phyloP scores from a whole-genome alignment of 2,329 filamentous ascomycete species.

The Ophiostoma ulmi region DNA sequence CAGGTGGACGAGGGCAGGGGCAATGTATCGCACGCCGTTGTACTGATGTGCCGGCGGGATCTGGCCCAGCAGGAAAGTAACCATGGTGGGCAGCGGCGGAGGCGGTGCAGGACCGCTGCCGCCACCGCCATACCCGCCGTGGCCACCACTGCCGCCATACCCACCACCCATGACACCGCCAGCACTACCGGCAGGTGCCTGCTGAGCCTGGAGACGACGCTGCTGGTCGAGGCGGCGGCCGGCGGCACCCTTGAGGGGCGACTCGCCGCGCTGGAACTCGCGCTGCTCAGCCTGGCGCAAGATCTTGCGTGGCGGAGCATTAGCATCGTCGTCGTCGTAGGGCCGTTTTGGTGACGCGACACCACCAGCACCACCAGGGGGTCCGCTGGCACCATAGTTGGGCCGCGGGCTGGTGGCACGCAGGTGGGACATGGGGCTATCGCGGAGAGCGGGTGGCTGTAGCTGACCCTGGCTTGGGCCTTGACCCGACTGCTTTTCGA shows the following conservation, averaged over 20 bases:
- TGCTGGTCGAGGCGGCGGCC: slow-evolving; percentile 79
- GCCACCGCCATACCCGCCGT: slow-evolving; percentile 32
- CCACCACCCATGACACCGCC: slow-evolving; percentile 26
- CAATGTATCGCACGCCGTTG: slow-evolving; percentile 62
- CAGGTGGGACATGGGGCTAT: slow-evolving; percentile 40
- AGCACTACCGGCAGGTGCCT: slow-evolving; percentile 17
- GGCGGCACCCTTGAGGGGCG: slow-evolving; percentile 85
- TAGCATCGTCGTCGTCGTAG: slow-evolving; percentile 64
- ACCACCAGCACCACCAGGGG: slow-evolving; percentile 33
- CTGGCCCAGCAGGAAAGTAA: slow-evolving; percentile 62
- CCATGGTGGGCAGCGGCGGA: slow-evolving; percentile 66
- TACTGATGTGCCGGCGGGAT: slow-evolving; percentile 71
- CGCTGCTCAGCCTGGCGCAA: slow-evolving; percentile 65
- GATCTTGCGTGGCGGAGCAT: slow-evolving; percentile 75
- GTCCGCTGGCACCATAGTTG: not conserved
- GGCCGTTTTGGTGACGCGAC: slow-evolving; percentile 57
- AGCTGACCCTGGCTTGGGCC: slow-evolving; percentile 30
- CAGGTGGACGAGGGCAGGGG: slow-evolving; percentile 66
- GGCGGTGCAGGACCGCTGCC: slow-evolving; percentile 33
- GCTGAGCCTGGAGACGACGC: slow-evolving; percentile 52
- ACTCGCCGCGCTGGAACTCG: slow-evolving; percentile 83
- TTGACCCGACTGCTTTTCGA: slow-evolving; percentile 38
- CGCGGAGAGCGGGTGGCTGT: slow-evolving; percentile 39
- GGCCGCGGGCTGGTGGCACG: slow-evolving; percentile 21
- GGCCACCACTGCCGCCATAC: slow-evolving; percentile 34